Evolutionary conservation across 2,329 filamentous ascomycete genomes (phyloP).

Genomic region (Lasiodiplodia sp.): DNA sequence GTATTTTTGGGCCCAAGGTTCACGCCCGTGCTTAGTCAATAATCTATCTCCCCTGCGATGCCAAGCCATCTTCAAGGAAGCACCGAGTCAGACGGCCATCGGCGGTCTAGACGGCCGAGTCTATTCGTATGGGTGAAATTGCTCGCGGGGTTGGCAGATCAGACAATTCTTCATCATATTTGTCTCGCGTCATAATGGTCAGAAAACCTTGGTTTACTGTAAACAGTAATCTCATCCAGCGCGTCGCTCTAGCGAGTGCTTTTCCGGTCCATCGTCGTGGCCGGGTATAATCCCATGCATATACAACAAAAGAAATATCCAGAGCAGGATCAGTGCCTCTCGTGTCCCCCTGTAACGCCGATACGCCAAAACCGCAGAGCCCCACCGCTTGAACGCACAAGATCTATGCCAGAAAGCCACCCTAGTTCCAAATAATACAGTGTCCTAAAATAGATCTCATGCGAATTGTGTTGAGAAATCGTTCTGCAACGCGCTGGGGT

Average conservation of each 20-base stretch:
- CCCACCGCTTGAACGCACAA: slow-evolving; percentile 29
- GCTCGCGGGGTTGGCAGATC: slow-evolving; percentile 15
- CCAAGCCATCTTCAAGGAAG: background rate
- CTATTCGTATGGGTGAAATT: slow-evolving; percentile 25
- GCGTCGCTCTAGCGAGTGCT: slow-evolving; percentile 23
- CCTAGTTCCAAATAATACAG: slow-evolving; percentile 23
- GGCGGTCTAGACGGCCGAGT: slow-evolving; percentile 15
- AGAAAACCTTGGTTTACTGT: slow-evolving; percentile 5
- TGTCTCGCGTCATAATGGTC: slow-evolving; percentile 10
- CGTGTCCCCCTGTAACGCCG: slow-evolving; percentile 3
- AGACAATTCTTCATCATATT: slow-evolving; percentile 15
- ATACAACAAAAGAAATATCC: slow-evolving; percentile 16
- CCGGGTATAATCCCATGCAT: slow-evolving; percentile 17
- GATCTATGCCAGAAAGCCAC: slow-evolving; percentile 17
- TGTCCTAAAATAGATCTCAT: background rate
- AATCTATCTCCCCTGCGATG: background rate
- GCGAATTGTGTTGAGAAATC: slow-evolving; percentile 27
- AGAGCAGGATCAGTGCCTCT: slow-evolving; percentile 3
- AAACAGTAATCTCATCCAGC: slow-evolving; percentile 14
- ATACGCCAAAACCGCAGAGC: slow-evolving; percentile 4
- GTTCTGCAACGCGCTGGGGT: slow-evolving; percentile 27
- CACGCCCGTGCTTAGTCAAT: slow-evolving; percentile 25
- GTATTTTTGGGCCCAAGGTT: slow-evolving; percentile 22
- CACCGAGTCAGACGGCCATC: slow-evolving; percentile 15
- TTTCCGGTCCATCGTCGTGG: slow-evolving; percentile 12